These are phyloP conservation scores for Tolypocladium paradoxum DNA, from an alignment of 2,329 filamentous ascomycete species.

Conservation along the genomic window DNA sequence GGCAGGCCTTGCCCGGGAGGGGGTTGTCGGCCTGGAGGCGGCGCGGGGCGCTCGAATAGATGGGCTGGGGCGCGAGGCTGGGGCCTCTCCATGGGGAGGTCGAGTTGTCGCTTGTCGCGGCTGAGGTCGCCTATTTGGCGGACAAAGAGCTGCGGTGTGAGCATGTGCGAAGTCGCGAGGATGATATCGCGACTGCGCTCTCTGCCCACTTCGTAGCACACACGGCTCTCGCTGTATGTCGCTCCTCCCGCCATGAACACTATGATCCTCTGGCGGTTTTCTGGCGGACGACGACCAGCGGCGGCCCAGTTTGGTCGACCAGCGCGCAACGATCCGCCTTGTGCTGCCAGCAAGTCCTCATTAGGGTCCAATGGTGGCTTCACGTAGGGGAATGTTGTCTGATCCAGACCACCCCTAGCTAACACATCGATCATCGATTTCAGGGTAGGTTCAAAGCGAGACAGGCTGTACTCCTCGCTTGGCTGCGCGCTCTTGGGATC, in stretches of 20 bases:
- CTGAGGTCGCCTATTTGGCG: slow-evolving; percentile 74
- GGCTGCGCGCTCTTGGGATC: slow-evolving; percentile 45
- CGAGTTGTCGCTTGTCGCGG: slow-evolving; percentile 61
- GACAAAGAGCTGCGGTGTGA: slow-evolving; percentile 73
- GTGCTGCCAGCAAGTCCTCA: slow-evolving; percentile 43
- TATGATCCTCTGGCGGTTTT: slow-evolving; percentile 83
- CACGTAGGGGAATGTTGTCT: slow-evolving; percentile 58
- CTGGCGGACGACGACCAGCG: slow-evolving; percentile 57
- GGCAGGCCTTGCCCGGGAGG: slow-evolving; percentile 5
- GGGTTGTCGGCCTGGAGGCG: slow-evolving; percentile 29
- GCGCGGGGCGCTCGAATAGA: slow-evolving; percentile 64
- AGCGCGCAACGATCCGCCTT: slow-evolving; percentile 70
- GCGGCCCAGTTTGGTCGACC: slow-evolving; percentile 95
- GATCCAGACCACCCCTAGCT: slow-evolving; percentile 56
- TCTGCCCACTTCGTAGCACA: slow-evolving; percentile 78
- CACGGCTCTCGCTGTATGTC: slow-evolving; percentile 80
- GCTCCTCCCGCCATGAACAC: slow-evolving; percentile 94
- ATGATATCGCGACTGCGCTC: slow-evolving; percentile 71
- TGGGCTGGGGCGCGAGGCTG: slow-evolving; percentile 75
- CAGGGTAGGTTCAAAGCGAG: slow-evolving; percentile 71
- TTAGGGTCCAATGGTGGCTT: slow-evolving; percentile 57
- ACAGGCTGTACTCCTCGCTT: slow-evolving; percentile 73
- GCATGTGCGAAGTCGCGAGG: slow-evolving; percentile 84
- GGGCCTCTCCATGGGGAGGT: slow-evolving; percentile 71
- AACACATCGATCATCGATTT: slow-evolving; percentile 75